Percentiles rank a stretch among this genome's conserved stretches.
These are phyloP conservation scores for Coniochaeta hoffmannii DNA, from an alignment of 2,329 filamentous ascomycete species.

Conservation along the genomic window DNA sequence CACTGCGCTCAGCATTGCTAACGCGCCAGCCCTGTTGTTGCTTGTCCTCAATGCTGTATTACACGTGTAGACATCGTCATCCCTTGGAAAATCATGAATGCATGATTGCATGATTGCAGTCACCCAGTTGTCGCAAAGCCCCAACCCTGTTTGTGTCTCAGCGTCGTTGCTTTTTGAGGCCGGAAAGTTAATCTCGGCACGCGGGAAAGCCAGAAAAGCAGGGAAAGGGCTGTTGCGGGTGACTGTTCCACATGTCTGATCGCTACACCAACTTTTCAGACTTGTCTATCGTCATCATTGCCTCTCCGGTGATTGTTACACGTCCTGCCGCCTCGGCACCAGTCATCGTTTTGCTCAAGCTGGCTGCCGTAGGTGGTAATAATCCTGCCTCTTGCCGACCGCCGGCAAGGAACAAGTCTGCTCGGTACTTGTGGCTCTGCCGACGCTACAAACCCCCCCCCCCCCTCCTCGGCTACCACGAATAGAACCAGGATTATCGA, in stretches of 20 bases:
- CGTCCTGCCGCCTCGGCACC: background rate
- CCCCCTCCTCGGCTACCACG: background rate
- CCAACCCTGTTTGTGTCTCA: background rate
- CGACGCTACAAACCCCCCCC: background rate
- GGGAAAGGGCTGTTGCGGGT: background rate
- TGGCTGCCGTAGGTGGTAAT: background rate
- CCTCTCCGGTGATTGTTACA: background rate
- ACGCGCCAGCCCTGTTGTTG: background rate
- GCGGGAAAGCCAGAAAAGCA: background rate
- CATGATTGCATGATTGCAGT: background rate
- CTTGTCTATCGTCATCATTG: background rate
- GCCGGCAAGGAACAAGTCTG: no score
- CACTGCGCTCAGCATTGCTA: background rate
- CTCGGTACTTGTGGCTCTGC: background rate
- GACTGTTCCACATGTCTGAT: background rate
- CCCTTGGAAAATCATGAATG: background rate
- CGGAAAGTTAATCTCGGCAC: background rate
- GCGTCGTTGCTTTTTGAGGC: background rate
- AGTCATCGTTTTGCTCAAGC: background rate
- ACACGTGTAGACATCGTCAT: background rate
- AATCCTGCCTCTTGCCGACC: background rate
- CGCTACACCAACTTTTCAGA: background rate
- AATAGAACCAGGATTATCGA: background rate
- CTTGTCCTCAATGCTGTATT: background rate
- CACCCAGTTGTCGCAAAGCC: background rate